Evolutionary conservation across 768 basidiomycete species (phyloP), one percentile per base, ranked within the genome.

Genomic region (Boletus speciosus): DNA sequence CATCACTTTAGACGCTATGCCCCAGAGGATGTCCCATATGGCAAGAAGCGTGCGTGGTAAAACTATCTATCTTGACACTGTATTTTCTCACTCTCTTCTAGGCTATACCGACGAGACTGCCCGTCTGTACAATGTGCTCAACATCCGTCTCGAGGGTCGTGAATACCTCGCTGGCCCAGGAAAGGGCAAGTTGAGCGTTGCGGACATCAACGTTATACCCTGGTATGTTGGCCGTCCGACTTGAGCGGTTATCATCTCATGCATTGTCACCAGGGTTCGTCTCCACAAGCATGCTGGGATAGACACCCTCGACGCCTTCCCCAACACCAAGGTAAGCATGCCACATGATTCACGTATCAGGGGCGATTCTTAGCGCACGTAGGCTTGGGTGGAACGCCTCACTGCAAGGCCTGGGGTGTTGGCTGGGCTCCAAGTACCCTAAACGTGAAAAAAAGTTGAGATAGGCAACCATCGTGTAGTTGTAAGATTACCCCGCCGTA

Each of bases 101-200:
- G 84, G 92, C 48, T 95, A 90, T 71, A 60, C 75, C 21, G 83
- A 90, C 27, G 94, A 96, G 76, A 89, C 90, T 3, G 84, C 82
- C 61, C 82, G 94, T 25, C 77, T 95, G 21, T 93, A 88, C 66
- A 74, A 81, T n/a, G 93, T 95, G 4, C 79, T 95, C 40, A 84
- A 95, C 62, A 82, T 85, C 46, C 82, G 88, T 23, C 79, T 95
- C n/a, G 69, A 76, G 42, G 81, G 76, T 49, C 81, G 88, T 16
- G 90, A 93, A 38, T 95, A 79, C 67, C 82, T 96, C 15, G 90
- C 80, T 16, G 92, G 93, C n/a, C 73, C 84, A 11, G 85, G 82
- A 0, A 74, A 75, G 51, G 89, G 88, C 25, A 84, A 81, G 60
- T 81, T 78, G 65, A 82, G 78, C 38, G 70, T 93, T 44, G 93